Percentiles rank a stretch among this genome's conserved stretches.
Conservation (phyloP, 768 basidiomycete species). For the Kondoa malvinella region DNA sequence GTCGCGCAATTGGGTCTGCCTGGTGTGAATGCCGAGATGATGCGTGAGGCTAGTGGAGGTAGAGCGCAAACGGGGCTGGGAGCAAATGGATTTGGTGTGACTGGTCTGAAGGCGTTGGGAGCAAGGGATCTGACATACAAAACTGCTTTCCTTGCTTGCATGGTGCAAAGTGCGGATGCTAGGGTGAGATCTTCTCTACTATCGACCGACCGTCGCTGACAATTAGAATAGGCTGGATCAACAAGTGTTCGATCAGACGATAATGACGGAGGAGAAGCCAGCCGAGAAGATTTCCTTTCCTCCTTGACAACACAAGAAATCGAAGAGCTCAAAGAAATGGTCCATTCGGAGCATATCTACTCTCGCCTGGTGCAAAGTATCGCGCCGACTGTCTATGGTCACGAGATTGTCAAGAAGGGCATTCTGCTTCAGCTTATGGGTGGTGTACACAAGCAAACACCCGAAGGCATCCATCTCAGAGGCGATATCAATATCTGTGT, state of each 20-base stretch:
- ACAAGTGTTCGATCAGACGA: conserved; percentile 86
- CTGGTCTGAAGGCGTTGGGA: conserved; percentile 81
- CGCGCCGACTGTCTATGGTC: conserved; percentile 91
- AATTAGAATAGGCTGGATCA: conserved; percentile 42
- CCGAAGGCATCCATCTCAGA: conserved; percentile 92
- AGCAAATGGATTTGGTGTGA: conserved; percentile 49
- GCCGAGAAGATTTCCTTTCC: conserved; percentile 60
- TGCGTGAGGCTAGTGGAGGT: conserved; percentile 58
- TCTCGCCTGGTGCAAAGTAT: conserved; percentile 81
- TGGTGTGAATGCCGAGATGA: conserved; percentile 82
- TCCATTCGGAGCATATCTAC: conserved; percentile 86
- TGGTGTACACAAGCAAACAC: conserved; percentile 90
- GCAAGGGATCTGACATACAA: conserved; percentile 94
- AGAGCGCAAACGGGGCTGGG: conserved; percentile 48
- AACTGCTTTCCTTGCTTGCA: conserved; percentile 93
- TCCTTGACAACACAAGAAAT: conserved; percentile 85
- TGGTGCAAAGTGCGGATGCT: conserved; percentile 82
- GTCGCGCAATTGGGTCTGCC: conserved; percentile 89
- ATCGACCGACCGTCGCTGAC: neutral
- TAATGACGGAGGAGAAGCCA: conserved; percentile 45
- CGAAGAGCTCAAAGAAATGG: conserved; percentile 86
- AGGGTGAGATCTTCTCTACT: conserved; percentile 44
- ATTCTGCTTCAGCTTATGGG: conserved; percentile 91
- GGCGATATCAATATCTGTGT: conserved; percentile 98
- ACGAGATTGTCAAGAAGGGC: conserved; percentile 98